Conservation (phyloP, 179 eudicot species). For the Spergularia azorica region DNA sequence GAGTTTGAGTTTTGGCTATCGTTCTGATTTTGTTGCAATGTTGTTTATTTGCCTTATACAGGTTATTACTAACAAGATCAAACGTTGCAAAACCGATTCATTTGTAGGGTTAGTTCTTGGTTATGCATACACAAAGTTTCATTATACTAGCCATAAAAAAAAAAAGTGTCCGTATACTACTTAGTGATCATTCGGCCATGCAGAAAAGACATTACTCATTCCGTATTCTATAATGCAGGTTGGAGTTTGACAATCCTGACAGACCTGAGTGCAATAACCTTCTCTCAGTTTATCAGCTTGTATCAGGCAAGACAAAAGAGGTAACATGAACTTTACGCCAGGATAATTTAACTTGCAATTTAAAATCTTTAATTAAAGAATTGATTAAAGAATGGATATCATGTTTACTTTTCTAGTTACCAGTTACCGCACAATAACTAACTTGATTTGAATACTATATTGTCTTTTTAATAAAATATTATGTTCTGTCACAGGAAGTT, state of each 20-base stretch:
- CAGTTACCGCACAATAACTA: not conserved
- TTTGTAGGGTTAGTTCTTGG: constrained; percentile 60
- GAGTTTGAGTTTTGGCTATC: not conserved
- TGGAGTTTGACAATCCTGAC: constrained; percentile 85
- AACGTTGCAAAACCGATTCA: constrained; percentile 98
- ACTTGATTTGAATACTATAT: not conserved
- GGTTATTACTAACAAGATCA: constrained; percentile 87
- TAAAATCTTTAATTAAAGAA: too few relatives aligned
- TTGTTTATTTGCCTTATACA: constrained; percentile 32
- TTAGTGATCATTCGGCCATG: not conserved
- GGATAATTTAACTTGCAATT: not conserved
- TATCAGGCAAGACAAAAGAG: constrained; percentile 88
- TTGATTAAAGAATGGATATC: not conserved
- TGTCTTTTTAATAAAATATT: not conserved
- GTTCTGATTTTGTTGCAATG: constrained; percentile 4
- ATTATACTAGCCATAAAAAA: not conserved
- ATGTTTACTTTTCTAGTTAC: not conserved
- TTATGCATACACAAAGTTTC: not conserved
- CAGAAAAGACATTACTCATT: not conserved
- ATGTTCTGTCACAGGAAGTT: constrained; percentile 61
- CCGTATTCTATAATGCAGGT: constrained; percentile 39
- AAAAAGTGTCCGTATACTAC: too few relatives aligned
- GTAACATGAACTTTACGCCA: constrained; percentile 30
- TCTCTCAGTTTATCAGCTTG: constrained; percentile 82
- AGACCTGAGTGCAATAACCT: constrained; percentile 98